Conservation (phyloP, 306 rosid species). For the Urtica urens region DNA sequence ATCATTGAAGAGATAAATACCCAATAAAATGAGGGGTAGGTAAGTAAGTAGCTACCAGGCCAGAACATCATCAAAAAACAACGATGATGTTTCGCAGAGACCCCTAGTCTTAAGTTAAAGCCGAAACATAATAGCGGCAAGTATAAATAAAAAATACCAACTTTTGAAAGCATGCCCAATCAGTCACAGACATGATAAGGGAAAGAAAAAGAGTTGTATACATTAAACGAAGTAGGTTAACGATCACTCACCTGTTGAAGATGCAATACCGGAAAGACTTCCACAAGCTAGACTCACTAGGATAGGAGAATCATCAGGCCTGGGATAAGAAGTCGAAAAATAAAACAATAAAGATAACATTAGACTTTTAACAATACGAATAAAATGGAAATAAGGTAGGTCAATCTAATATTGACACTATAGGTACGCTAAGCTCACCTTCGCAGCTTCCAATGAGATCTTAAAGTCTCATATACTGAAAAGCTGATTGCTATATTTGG, state of each 20-base stretch:
- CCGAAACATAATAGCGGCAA: too few relatives aligned
- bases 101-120: too few relatives aligned
- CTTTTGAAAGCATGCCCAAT: too few relatives aligned
- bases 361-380: conserved; percentile 3
- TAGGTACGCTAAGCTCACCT: conserved; percentile 40
- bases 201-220: background rate
- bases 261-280: conserved; percentile 92
- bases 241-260: conserved; percentile 88
- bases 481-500: conserved; percentile 95
- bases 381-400: conserved; percentile 3
- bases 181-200: too few relatives aligned
- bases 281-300: conserved; percentile 83
- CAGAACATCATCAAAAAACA: too few relatives aligned
- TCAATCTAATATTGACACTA: conserved; percentile 3
- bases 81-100: too few relatives aligned
- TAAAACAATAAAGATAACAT: conserved; percentile 9
- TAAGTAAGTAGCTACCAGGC: too few relatives aligned
- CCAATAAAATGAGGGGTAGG: too few relatives aligned
- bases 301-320: conserved; percentile 66
- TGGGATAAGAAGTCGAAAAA: conserved; percentile 17
- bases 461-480: conserved; percentile 75
- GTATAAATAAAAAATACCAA: too few relatives aligned
- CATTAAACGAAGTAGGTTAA: conserved; percentile 11
- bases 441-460: conserved; percentile 65
- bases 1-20: too few relatives aligned